Conservation (phyloP, 2,329 filamentous ascomycete species). For the Graphiopsis chlorocephala region DNA sequence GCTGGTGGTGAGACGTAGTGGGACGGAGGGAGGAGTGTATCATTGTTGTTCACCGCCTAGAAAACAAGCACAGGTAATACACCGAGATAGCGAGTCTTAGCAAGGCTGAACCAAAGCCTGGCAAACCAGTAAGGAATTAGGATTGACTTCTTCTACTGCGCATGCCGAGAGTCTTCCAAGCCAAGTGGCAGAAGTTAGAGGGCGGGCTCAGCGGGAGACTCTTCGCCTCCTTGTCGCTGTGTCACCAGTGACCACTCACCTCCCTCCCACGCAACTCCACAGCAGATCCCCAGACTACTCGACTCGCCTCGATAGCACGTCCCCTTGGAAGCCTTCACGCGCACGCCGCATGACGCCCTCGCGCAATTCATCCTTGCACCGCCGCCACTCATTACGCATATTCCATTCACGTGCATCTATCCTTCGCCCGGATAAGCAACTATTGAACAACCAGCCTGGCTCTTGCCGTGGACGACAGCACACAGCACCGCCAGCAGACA, state of each 20-base stretch:
- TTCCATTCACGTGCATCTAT: not conserved
- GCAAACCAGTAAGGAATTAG: not conserved
- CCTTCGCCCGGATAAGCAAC: not conserved
- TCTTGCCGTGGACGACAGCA: not conserved
- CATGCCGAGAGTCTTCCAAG: not conserved
- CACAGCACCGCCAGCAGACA: not conserved
- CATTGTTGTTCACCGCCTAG: not conserved
- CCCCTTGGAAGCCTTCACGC: not conserved
- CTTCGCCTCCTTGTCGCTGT: not conserved
- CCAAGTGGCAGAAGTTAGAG: not conserved
- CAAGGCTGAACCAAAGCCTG: not conserved
- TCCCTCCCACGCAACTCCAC: not conserved
- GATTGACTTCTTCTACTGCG: not conserved
- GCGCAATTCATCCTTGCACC: not conserved
- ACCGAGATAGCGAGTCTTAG: not conserved
- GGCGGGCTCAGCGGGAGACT: too few relatives aligned
- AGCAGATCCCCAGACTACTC: not conserved
- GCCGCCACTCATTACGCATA: not conserved
- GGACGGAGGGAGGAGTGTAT: not conserved
- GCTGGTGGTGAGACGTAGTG: not conserved
- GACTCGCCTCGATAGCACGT: not conserved
- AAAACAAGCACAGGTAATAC: not conserved
- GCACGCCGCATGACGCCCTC: not conserved
- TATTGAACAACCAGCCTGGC: not conserved
- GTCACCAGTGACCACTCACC: too few relatives aligned